Evolutionary conservation across 2,329 filamentous ascomycete species (phyloP).

Genomic region (Trichoderma brevicompactum): DNA sequence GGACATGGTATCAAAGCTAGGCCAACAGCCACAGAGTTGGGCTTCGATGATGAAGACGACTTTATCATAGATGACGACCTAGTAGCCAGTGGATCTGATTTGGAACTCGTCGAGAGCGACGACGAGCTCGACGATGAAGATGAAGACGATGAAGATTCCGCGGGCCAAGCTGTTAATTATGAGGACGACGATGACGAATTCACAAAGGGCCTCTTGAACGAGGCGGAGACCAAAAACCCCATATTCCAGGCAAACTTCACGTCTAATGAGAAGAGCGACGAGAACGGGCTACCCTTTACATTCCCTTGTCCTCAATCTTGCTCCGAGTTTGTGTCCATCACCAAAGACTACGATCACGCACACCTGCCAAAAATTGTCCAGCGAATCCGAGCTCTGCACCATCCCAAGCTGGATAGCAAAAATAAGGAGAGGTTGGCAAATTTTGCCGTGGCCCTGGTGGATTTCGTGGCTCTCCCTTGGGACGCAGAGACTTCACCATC

Average conservation of each 20-base stretch:
- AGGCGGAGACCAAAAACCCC: slow-evolving; percentile 59
- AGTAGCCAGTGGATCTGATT: slow-evolving; percentile 76
- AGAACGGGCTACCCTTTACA: slow-evolving; percentile 73
- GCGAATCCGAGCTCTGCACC: slow-evolving; percentile 88
- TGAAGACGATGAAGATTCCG: slow-evolving; percentile 46
- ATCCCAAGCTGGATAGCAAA: slow-evolving; percentile 79
- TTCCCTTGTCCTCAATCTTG: slow-evolving; percentile 84
- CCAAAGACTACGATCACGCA: slow-evolving; percentile 62
- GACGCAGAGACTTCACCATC: slow-evolving; percentile 52
- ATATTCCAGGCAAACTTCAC: slow-evolving; percentile 55
- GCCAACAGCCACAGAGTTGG: slow-evolving; percentile 64
- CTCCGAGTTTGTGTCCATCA: slow-evolving; percentile 71
- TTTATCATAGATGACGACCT: slow-evolving; percentile 90
- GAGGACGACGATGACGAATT: slow-evolving; percentile 69
- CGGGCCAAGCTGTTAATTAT: slow-evolving; percentile 49
- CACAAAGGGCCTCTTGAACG: slow-evolving; percentile 67
- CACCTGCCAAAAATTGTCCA: slow-evolving; percentile 81
- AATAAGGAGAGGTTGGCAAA: slow-evolving; percentile 82
- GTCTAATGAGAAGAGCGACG: slow-evolving; percentile 50
- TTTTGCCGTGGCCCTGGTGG: slow-evolving; percentile 69
- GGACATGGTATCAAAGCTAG: slow-evolving; percentile 62
- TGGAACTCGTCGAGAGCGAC: slow-evolving; percentile 61
- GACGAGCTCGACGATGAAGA: slow-evolving; percentile 56
- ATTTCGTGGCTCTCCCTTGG: slow-evolving; percentile 60
- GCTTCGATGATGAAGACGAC: slow-evolving; percentile 91